Evolutionary conservation across 2,329 filamentous ascomycete genomes (phyloP).

Genomic region (Chalaropsis ovoidea): DNA sequence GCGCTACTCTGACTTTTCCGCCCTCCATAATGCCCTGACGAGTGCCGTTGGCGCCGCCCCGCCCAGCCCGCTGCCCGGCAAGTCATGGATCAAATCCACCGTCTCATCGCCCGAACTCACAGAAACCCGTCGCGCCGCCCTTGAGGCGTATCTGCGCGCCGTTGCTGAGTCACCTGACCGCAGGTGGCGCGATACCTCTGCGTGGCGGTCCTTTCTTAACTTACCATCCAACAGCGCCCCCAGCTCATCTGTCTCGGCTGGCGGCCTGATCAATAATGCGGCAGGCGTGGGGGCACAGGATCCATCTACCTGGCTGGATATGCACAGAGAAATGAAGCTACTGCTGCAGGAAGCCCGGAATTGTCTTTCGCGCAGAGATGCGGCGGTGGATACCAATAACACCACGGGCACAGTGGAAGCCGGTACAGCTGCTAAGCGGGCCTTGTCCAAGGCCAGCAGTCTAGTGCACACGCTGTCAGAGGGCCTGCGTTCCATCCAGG

Average conservation of each 20-base stretch:
- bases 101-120: constrained; percentile 59
- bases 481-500: constrained; percentile 50
- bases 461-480: constrained; percentile 55
- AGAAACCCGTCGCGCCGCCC: constrained; percentile 54
- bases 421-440: constrained; percentile 62
- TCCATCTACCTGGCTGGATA: constrained; percentile 64
- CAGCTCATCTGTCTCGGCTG: constrained; percentile 41
- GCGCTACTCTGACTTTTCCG: constrained; percentile 69
- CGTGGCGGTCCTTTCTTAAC: constrained; percentile 65
- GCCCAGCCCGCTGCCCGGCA: constrained; percentile 57
- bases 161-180: constrained; percentile 65
- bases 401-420: constrained; percentile 47
- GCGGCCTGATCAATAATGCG: constrained; percentile 35
- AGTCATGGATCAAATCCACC: constrained; percentile 69
- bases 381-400: constrained; percentile 34
- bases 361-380: constrained; percentile 58
- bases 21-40: constrained; percentile 54
- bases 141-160: constrained; percentile 61
- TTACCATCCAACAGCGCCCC: constrained; percentile 47
- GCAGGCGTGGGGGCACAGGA: constrained; percentile 41
- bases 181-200: constrained; percentile 62
- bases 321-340: constrained; percentile 62
- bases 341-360: constrained; percentile 57
- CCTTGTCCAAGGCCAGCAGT: constrained; percentile 57
- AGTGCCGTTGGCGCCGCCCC: constrained; percentile 52